Percentiles rank a stretch among this genome's conserved stretches.
These are phyloP conservation scores for Discostella stelligeroides DNA, from an alignment of 108 stramenopile genomes.

Conservation along the genomic window DNA sequence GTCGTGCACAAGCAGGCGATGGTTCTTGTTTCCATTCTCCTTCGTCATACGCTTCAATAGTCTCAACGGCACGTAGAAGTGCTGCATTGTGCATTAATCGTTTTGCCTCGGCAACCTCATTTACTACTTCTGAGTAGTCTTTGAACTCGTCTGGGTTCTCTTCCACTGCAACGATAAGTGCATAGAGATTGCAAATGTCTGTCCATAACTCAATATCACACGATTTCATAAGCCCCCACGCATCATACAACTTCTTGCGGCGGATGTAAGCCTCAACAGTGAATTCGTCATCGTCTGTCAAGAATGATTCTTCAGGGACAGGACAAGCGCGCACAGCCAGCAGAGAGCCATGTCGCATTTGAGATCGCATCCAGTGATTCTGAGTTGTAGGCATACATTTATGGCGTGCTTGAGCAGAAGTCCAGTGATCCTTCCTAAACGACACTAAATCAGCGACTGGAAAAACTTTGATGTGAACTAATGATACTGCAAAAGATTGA, in stretches of 20 bases:
- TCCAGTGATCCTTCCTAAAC: constrained; percentile 40
- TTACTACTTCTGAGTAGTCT: constrained; percentile 15
- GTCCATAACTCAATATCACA: constrained; percentile 36
- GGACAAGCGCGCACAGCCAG: constrained; percentile 45
- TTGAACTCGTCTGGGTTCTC: constrained; percentile 18
- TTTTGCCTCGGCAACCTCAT: constrained; percentile 41
- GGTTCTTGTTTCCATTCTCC: constrained; percentile 37
- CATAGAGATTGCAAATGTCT: constrained; percentile 33
- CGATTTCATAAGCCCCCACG: constrained; percentile 46
- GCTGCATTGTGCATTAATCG: constrained; percentile 41
- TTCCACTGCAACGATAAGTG: constrained; percentile 27
- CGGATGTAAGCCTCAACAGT: constrained; percentile 30
- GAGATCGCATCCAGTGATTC: constrained; percentile 35
- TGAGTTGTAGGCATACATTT: constrained; percentile 25
- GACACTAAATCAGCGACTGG: constrained; percentile 36
- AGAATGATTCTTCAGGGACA: constrained; percentile 10
- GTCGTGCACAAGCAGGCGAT: constrained; percentile 16
- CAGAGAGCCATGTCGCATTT: constrained; percentile 37
- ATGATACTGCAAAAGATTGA: too few species aligned
- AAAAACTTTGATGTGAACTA: background rate
- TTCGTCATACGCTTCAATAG: constrained; percentile 29
- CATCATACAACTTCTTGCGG: constrained; percentile 34
- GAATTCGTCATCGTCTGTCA: constrained; percentile 17
- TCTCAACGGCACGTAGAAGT: constrained; percentile 33
- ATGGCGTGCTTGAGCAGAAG: constrained; percentile 40